phyloP scores from a whole-genome alignment of 202 grass and related monocot genomes.

The Carex arenaria region DNA sequence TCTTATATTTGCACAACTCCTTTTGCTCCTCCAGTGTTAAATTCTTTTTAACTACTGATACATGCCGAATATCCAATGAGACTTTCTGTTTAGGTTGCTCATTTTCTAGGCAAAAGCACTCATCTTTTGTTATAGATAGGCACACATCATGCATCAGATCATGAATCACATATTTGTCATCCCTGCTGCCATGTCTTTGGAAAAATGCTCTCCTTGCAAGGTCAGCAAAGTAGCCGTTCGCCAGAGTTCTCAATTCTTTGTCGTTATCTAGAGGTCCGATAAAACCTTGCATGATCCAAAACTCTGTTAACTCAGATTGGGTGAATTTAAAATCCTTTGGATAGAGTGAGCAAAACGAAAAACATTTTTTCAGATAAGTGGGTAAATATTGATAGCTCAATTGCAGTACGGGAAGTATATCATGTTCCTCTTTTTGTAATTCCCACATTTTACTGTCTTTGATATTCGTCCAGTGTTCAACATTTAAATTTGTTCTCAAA shows the following conservation, averaged over 20 bases:
- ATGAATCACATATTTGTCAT: not conserved
- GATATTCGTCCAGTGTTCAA: not conserved
- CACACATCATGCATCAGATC: no score
- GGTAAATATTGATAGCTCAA: constrained; percentile 31
- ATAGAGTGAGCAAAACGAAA: not conserved
- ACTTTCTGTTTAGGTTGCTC: not conserved
- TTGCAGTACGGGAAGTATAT: constrained; percentile 18
- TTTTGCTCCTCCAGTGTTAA: not conserved
- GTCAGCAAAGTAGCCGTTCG: not conserved
- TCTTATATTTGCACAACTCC: not conserved
- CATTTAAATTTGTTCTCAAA: not conserved
- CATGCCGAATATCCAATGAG: not conserved
- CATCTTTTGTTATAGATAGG: constrained; percentile 11
- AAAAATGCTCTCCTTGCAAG: constrained; percentile 1
- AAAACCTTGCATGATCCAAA: constrained; percentile 23
- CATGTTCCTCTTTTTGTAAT: not conserved
- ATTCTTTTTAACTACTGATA: not conserved
- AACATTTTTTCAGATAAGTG: not conserved
- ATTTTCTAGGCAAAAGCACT: constrained; percentile 22
- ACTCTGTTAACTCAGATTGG: not conserved
- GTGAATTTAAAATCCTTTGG: constrained; percentile 11
- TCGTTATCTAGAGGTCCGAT: not conserved
- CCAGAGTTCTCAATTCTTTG: not conserved
- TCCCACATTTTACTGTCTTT: constrained; percentile 20
- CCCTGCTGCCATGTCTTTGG: not conserved